These are phyloP conservation scores for Orychophragmus violaceus DNA, from an alignment of 345 rosid species.

Conservation along the genomic window DNA sequence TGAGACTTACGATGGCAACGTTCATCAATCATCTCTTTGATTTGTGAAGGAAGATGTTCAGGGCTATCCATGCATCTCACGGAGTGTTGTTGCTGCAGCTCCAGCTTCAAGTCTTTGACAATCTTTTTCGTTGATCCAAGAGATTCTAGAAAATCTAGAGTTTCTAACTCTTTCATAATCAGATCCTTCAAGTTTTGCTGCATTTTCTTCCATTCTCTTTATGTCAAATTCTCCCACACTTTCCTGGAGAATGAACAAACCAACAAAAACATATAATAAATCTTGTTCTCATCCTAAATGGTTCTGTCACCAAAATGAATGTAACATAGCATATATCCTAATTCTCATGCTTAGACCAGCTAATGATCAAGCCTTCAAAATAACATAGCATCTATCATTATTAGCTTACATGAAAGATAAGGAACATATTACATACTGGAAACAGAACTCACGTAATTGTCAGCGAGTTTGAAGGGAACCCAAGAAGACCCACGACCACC, in stretches of 20 bases:
- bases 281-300: background rate
- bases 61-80: constrained; percentile 37
- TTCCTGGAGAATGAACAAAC: constrained; percentile 23
- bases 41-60: constrained; percentile 27
- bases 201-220: constrained; percentile 66
- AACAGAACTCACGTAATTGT: constrained; percentile 28
- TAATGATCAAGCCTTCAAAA: background rate
- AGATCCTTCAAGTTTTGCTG: constrained; percentile 76
- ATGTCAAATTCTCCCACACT: constrained; percentile 57
- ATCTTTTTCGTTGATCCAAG: constrained; percentile 70
- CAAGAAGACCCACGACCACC: constrained; percentile 48
- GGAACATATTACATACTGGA: background rate
- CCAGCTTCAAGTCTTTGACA: constrained; percentile 64
- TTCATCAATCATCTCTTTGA: constrained; percentile 59
- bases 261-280: background rate
- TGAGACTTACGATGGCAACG: constrained; percentile 39
- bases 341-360: background rate
- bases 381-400: background rate
- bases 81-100: constrained; percentile 68
- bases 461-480: constrained; percentile 46
- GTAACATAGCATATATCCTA: background rate
- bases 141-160: constrained; percentile 81
- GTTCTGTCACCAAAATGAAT: background rate
- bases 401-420: background rate
- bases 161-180: constrained; percentile 79